Conservation (phyloP, 305 asterid species). For the Solanum hybrid region DNA sequence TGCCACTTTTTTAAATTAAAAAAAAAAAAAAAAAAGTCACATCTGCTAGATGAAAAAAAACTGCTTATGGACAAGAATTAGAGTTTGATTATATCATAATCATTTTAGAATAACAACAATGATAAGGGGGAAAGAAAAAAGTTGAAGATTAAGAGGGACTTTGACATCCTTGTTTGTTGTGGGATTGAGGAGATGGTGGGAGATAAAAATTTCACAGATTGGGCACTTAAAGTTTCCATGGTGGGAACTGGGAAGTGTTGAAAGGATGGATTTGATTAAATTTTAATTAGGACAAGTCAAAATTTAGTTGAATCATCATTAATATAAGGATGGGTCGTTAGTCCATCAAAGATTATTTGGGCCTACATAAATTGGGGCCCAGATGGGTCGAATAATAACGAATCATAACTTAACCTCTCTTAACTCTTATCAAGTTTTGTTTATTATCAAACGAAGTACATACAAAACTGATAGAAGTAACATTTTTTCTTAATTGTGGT, state of each 20-base stretch:
- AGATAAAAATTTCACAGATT: background rate
- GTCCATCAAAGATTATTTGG: background rate
- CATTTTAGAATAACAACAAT: background rate
- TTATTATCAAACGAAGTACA: too few relatives aligned
- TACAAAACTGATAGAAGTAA: background rate
- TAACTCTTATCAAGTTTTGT: background rate
- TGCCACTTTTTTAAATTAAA: background rate
- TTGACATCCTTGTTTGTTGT: background rate
- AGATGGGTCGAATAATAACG: background rate
- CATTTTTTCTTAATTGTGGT: background rate
- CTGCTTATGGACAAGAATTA: background rate
- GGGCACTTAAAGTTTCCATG: background rate
- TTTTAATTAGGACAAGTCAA: background rate
- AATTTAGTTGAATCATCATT: background rate
- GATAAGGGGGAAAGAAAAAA: background rate
- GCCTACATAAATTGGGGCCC: background rate
- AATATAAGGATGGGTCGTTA: background rate
- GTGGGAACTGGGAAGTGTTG: background rate
- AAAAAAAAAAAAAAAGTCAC: too few relatives aligned
- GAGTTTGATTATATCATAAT: background rate
- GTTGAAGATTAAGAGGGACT: background rate
- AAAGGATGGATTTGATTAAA: too few relatives aligned
- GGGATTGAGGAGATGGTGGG: background rate
- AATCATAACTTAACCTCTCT: too few relatives aligned
- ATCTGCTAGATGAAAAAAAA: background rate